Percentiles rank a stretch among this genome's conserved stretches.
Evolutionary conservation across 495 filamentous ascomycete species (phyloP).

Genomic region (Amphirosellinia nigrospora): DNA sequence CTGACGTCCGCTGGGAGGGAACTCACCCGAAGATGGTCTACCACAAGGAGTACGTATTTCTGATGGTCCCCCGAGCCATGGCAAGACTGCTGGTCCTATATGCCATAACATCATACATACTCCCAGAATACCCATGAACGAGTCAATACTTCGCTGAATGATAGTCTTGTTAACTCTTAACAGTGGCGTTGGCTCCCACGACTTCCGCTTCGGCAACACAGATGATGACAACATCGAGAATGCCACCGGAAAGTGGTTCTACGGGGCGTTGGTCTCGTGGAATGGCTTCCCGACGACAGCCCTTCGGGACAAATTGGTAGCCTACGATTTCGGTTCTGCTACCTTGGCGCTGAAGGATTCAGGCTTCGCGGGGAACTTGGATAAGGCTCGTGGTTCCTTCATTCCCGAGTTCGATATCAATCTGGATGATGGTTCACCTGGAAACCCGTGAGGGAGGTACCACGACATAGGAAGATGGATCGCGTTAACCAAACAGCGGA

Average conservation of each 20-base stretch:
- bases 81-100: not conserved
- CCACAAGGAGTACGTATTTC: slow-evolving; percentile 44
- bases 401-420: slow-evolving; percentile 45
- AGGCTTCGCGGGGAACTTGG: slow-evolving; percentile 40
- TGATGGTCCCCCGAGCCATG: not conserved
- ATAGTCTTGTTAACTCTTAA: not conserved
- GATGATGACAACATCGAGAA: slow-evolving; percentile 51
- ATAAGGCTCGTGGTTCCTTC: slow-evolving; percentile 36
- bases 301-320: slow-evolving; percentile 37
- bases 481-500: not conserved
- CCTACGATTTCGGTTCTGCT: slow-evolving; percentile 38
- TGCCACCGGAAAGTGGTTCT: slow-evolving; percentile 47
- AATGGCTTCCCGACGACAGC: slow-evolving; percentile 43
- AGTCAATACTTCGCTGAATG: not conserved
- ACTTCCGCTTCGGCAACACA: slow-evolving; percentile 49
- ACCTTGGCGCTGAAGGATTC: slow-evolving; percentile 48
- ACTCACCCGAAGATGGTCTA: slow-evolving; percentile 53
- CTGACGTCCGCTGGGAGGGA: slow-evolving; percentile 47
- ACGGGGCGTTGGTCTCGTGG: slow-evolving; percentile 45
- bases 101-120: not conserved
- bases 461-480: too few species aligned
- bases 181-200: slow-evolving; percentile 44
- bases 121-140: not conserved
- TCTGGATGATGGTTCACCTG: slow-evolving; percentile 48
- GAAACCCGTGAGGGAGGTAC: slow-evolving; percentile 33